Conservation (phyloP, 352 stramenopile genomes). For the Pythium aquatile region DNA sequence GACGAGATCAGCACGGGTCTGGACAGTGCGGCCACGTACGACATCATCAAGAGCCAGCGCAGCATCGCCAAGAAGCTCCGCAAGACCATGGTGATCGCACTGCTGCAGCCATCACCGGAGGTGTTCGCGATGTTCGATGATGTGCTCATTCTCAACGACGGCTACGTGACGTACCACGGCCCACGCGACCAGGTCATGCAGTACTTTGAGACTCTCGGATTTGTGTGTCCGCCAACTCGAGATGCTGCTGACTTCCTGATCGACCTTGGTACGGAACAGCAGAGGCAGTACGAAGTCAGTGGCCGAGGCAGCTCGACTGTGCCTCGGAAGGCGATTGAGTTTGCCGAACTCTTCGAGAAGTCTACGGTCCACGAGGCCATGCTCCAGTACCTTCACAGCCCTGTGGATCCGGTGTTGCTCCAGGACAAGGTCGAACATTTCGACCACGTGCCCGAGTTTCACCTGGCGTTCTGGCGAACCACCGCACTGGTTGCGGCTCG, state of each 20-base stretch:
- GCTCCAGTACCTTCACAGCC: slow-evolving; percentile 69
- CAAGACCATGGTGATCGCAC: slow-evolving; percentile 44
- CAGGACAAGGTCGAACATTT: slow-evolving; percentile 42
- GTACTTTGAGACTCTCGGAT: slow-evolving; percentile 38
- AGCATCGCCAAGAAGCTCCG: slow-evolving; percentile 32
- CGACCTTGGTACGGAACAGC: slow-evolving; percentile 27
- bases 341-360: slow-evolving; percentile 22
- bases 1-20: slow-evolving; percentile 93
- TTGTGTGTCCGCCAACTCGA: slow-evolving; percentile 26
- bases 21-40: slow-evolving; percentile 87
- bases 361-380: slow-evolving; percentile 25
- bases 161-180: slow-evolving; percentile 45
- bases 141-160: slow-evolving; percentile 45
- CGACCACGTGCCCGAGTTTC: slow-evolving; percentile 15
- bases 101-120: slow-evolving; percentile 26
- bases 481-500: slow-evolving; percentile 21
- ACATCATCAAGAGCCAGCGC: slow-evolving; percentile 75
- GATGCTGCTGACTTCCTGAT: slow-evolving; percentile 35
- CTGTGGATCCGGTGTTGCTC: slow-evolving; percentile 88
- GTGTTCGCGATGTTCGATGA: slow-evolving; percentile 40
- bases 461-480: slow-evolving; percentile 20
- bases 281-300: slow-evolving; percentile 1
- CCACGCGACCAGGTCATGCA: slow-evolving; percentile 26
- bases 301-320: neutral
- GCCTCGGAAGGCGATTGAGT: slow-evolving; percentile 11